phyloP scores from a whole-genome alignment of 768 basidiomycete species.

The Collybiopsis confluens region DNA sequence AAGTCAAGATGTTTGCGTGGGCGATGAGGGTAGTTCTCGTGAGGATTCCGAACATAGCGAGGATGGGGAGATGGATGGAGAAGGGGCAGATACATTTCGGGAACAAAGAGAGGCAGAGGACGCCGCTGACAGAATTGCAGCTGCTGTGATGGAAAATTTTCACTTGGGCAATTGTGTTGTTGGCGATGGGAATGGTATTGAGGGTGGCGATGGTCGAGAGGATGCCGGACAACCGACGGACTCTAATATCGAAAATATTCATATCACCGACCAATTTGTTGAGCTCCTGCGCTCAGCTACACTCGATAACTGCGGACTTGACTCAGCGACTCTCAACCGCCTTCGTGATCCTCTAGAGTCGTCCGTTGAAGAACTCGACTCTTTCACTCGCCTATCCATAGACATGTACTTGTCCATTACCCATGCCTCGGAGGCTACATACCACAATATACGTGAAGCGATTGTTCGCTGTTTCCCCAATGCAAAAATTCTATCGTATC shows the following conservation, averaged over 20 bases:
- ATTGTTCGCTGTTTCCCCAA: constrained; percentile 23
- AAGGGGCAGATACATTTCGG: too few relatives aligned
- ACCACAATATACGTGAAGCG: constrained; percentile 19
- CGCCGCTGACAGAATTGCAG: too few relatives aligned
- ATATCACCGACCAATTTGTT: constrained; percentile 17
- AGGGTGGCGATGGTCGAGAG: too few relatives aligned
- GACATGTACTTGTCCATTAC: constrained; percentile 25
- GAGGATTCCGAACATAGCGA: too few relatives aligned
- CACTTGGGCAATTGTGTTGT: too few relatives aligned
- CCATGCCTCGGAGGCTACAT: constrained; percentile 26
- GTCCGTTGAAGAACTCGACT: constrained; percentile 15
- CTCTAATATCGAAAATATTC: constrained; percentile 15
- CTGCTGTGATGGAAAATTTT: too few relatives aligned
- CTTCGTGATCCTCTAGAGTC: constrained; percentile 23
- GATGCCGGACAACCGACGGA: background rate
- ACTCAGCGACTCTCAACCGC: constrained; percentile 13
- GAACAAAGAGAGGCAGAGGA: too few relatives aligned
- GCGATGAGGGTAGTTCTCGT: too few relatives aligned
- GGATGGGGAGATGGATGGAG: too few relatives aligned
- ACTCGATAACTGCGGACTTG: constrained; percentile 21
- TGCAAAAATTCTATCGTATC: constrained; percentile 22
- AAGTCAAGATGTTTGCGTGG: too few relatives aligned
- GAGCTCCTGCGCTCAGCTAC: constrained; percentile 19
- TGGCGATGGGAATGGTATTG: too few relatives aligned
- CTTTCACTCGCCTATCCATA: constrained; percentile 26